phyloP scores from a whole-genome alignment of 169 alveolate species.

The Cryptosporidium ryanae region DNA sequence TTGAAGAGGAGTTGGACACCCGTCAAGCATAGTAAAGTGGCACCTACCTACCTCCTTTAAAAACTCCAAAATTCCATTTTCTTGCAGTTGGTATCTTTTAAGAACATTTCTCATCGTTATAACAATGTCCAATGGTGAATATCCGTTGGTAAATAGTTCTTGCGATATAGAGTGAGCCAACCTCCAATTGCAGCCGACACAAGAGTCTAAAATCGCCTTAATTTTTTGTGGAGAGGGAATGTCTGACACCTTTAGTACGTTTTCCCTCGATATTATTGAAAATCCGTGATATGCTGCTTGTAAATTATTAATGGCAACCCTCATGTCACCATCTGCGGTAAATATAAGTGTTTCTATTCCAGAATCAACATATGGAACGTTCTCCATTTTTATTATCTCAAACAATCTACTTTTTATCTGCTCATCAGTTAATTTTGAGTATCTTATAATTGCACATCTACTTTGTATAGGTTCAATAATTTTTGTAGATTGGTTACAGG shows the following conservation, averaged over 20 bases:
- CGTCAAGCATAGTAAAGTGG: slow-evolving; percentile 80
- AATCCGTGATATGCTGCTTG: slow-evolving; percentile 97
- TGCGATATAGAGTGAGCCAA: slow-evolving; percentile 83
- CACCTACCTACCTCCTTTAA: slow-evolving; percentile 81
- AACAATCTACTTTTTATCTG: slow-evolving; percentile 89
- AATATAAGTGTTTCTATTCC: slow-evolving; percentile 96
- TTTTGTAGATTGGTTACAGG: slow-evolving; percentile 98
- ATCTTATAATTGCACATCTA: slow-evolving; percentile 98
- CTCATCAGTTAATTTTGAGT: slow-evolving; percentile 93
- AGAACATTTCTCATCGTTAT: slow-evolving; percentile 82
- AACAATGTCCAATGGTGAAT: slow-evolving; percentile 90
- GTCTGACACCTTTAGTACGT: slow-evolving; percentile 95
- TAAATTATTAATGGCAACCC: slow-evolving; percentile 91
- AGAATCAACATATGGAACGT: slow-evolving; percentile 83
- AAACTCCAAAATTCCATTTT: slow-evolving; percentile 81
- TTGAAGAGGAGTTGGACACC: slow-evolving; percentile 77
- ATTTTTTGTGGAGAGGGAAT: slow-evolving; percentile 96
- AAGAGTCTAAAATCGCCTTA: slow-evolving; percentile 84
- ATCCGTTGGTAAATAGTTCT: slow-evolving; percentile 88
- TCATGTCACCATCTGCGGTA: slow-evolving; percentile 95
- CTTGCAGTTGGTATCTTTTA: slow-evolving; percentile 81
- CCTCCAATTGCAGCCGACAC: slow-evolving; percentile 90
- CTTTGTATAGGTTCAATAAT: slow-evolving; percentile 99
- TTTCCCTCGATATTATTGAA: slow-evolving; percentile 92
- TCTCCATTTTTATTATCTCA: slow-evolving; percentile 86